Conservation (phyloP, 2,329 filamentous ascomycete species). For the Akanthomyces muscarius region DNA sequence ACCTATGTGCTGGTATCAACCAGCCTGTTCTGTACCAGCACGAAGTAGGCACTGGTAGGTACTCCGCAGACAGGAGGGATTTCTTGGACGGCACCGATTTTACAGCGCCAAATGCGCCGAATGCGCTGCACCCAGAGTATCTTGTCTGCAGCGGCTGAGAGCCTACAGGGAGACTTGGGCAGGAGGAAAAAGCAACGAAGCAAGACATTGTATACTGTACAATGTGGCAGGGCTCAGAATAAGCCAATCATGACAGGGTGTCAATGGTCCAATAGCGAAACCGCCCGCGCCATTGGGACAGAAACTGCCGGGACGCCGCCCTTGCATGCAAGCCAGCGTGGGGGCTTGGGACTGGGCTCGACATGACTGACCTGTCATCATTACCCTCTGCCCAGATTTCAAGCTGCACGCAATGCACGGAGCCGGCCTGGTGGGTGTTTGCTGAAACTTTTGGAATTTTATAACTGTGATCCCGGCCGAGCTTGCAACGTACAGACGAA, state of each 20-base stretch:
- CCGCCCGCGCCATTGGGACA: conserved; percentile 13
- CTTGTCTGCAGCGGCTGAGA: background rate
- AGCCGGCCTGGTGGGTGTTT: background rate
- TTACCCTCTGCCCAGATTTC: background rate
- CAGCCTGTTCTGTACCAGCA: too few relatives aligned
- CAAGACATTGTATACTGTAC: conserved; percentile 1
- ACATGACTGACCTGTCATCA: conserved; percentile 13
- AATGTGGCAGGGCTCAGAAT: background rate
- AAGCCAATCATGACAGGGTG: background rate
- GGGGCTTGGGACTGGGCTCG: background rate
- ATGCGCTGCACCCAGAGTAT: background rate
- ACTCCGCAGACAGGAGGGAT: too few relatives aligned
- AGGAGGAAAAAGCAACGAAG: background rate
- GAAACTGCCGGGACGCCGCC: conserved; percentile 11
- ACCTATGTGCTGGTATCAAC: too few relatives aligned
- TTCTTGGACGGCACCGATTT: too few relatives aligned
- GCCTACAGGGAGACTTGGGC: background rate
- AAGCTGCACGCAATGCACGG: background rate
- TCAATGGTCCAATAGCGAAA: conserved; percentile 8
- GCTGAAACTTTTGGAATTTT: background rate
- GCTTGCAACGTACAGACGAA: background rate
- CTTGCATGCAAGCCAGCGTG: conserved; percentile 8
- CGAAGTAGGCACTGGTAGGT: too few relatives aligned
- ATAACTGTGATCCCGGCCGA: background rate
- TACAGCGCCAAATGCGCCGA: background rate